Base-by-base conservation (phyloP, 2,329 filamentous ascomycete species). In the Aspergillus sp. region DNA sequence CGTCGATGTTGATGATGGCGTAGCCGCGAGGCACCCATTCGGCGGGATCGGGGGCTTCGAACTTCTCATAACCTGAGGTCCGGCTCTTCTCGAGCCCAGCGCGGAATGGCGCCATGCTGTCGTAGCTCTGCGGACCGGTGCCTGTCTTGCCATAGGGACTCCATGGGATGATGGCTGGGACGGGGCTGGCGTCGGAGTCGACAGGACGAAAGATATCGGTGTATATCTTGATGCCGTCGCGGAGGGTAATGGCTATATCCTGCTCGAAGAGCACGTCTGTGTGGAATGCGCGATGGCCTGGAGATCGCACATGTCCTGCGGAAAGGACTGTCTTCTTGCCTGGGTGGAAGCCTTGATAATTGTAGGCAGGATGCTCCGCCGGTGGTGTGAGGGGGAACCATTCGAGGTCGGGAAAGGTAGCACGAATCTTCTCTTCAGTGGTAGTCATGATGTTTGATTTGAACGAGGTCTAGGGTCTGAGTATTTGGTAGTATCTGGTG, bases 1-100 rank as follows among this genome's bases (percentile, higher is more conserved):
- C 60, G 53, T 75, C 73, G 11, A 71, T 60, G 44, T 74, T 71
- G 36, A 73, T 64, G 41, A 75, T 64, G 2, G 72, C 72, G 54
- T 73, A 75, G 1, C 71, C 71, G 38, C 68, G 55, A 6, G 58
- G 38, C 17, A 64, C 66, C 67, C 71, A 75, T 36, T 73, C 71
- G 4, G 71, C 71, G 0, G 71, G 72, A 47, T 74, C 68, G 0
- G 66, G 65, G 3, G 64, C 67, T 56, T 71, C 70, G 30, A 70
- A 71, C 30, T 64, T 68, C 44, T 67, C 64, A 59, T 27, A 62
- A 48, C 3, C 65, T 59, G 2, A 66, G 47, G 10, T 60, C 53
- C 49, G 54, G 5, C 23, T 42, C 10, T 54, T 54, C 38, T 42
- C 39, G 6, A 54, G 52, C 6, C 52, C 52, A 21, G 17, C 52